Evolutionary conservation across 1,139 yeast species (phyloP).

Genomic region (Waltiozyma sp.): DNA sequence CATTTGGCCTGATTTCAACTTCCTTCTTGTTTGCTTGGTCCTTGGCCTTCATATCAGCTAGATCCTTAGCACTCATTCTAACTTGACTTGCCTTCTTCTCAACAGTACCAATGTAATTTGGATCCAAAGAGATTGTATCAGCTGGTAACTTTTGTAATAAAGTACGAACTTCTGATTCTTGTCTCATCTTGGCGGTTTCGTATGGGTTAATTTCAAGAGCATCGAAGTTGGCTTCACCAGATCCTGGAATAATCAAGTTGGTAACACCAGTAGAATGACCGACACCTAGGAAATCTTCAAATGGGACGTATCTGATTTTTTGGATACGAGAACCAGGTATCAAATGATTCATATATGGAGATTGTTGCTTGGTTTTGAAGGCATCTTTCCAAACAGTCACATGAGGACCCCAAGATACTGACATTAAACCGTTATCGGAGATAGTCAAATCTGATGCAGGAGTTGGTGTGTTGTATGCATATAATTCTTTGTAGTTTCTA

Average conservation of each 20-base stretch:
- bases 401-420: slow-evolving; percentile 93
- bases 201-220: slow-evolving; percentile 89
- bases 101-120: slow-evolving; percentile 76
- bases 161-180: slow-evolving; percentile 81
- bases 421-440: slow-evolving; percentile 78
- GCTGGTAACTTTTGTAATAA: slow-evolving; percentile 84
- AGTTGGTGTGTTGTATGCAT: slow-evolving; percentile 56
- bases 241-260: slow-evolving; percentile 82
- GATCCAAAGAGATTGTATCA: slow-evolving; percentile 87
- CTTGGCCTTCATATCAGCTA: slow-evolving; percentile 32
- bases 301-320: slow-evolving; percentile 72
- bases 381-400: slow-evolving; percentile 82
- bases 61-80: slow-evolving; percentile 54
- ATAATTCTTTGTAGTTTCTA: slow-evolving; percentile 67
- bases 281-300: slow-evolving; percentile 86
- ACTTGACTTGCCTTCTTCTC: slow-evolving; percentile 55
- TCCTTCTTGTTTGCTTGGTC: slow-evolving; percentile 28
- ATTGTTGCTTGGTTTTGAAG: slow-evolving; percentile 37
- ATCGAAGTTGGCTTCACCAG: slow-evolving; percentile 98
- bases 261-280: slow-evolving; percentile 76
- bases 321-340: slow-evolving; percentile 68
- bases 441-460: slow-evolving; percentile 75
- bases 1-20: slow-evolving; percentile 45
- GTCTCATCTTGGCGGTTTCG: slow-evolving; percentile 87
- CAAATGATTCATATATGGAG: slow-evolving; percentile 89